phyloP scores from a whole-genome alignment of 192 early-diverging fungal species.

The Linnemannia exigua region DNA sequence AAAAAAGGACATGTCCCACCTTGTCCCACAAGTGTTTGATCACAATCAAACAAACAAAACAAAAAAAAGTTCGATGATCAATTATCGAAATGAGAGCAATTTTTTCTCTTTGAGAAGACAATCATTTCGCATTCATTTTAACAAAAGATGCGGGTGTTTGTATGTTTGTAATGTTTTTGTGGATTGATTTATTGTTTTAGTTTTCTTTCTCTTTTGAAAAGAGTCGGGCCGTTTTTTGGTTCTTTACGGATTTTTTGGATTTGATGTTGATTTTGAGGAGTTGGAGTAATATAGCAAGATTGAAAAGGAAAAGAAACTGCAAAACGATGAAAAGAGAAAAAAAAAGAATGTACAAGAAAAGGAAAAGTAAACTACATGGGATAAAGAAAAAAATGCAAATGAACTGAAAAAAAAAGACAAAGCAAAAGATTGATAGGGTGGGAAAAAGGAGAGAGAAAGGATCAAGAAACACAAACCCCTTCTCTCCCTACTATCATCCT shows the following conservation, averaged over 20 bases:
- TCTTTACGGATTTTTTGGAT: neutral
- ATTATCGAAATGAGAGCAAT: too few relatives aligned
- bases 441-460: neutral
- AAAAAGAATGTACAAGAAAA: conserved; percentile 20
- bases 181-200: neutral
- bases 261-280: neutral
- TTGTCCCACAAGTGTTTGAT: too few relatives aligned
- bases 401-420: conserved; percentile 16
- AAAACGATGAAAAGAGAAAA: neutral
- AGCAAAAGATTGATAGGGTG: neutral
- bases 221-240: neutral
- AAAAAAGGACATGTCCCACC: too few relatives aligned
- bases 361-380: conserved; percentile 28
- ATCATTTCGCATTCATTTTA: too few relatives aligned
- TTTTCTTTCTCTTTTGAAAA: neutral
- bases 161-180: neutral
- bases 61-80: too few relatives aligned
- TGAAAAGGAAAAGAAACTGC: neutral
- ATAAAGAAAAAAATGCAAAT: neutral
- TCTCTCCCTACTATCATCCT: neutral
- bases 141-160: too few relatives aligned
- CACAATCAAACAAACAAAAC: too few relatives aligned
- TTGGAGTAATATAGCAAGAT: neutral
- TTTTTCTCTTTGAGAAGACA: too few relatives aligned
- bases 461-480: neutral